Evolutionary conservation across 495 filamentous ascomycete species (phyloP).

Genomic region (Tuber indicum): DNA sequence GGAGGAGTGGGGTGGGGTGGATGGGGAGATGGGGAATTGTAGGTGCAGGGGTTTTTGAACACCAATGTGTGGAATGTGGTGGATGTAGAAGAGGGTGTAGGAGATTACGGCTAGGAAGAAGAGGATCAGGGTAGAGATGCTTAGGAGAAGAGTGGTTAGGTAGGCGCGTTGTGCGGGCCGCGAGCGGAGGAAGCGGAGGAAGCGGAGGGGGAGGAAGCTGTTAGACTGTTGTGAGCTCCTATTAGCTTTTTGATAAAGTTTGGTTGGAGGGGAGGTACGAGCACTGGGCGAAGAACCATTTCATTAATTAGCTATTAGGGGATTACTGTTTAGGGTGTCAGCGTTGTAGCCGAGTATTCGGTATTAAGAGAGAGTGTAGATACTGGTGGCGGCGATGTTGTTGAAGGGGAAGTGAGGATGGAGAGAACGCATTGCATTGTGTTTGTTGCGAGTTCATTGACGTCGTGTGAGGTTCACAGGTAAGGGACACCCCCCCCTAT

Average conservation of each 20-base stretch:
- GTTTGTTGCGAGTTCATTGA: not conserved
- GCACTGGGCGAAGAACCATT: not conserved
- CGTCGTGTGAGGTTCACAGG: constrained; percentile 1
- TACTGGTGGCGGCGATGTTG: not conserved
- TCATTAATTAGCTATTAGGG: not conserved
- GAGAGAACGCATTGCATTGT: not conserved
- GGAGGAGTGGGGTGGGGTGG: not conserved
- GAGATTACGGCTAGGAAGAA: constrained; percentile 37
- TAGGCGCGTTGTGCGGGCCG: constrained; percentile 62
- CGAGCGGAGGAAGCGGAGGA: constrained; percentile 43
- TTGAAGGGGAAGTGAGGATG: not conserved
- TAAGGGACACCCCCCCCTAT: not conserved
- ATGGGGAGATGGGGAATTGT: constrained; percentile 18
- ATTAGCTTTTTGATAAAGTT: constrained; percentile 10
- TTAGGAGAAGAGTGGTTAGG: constrained; percentile 71
- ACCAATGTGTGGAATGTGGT: constrained; percentile 67
- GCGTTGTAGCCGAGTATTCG: not conserved
- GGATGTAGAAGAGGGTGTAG: constrained; percentile 73
- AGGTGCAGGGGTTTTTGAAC: constrained; percentile 11
- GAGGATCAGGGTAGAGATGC: constrained; percentile 46
- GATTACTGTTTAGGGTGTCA: not conserved
- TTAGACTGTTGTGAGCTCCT: constrained; percentile 38
- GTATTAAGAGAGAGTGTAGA: not conserved
- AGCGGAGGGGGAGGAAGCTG: constrained; percentile 23
- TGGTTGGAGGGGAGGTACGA: constrained; percentile 2